Evolutionary conservation across 2,329 filamentous ascomycete species (phyloP), one percentile per base, ranked within the genome.

Genomic region (Pseudogymnoascus verrucosus): DNA sequence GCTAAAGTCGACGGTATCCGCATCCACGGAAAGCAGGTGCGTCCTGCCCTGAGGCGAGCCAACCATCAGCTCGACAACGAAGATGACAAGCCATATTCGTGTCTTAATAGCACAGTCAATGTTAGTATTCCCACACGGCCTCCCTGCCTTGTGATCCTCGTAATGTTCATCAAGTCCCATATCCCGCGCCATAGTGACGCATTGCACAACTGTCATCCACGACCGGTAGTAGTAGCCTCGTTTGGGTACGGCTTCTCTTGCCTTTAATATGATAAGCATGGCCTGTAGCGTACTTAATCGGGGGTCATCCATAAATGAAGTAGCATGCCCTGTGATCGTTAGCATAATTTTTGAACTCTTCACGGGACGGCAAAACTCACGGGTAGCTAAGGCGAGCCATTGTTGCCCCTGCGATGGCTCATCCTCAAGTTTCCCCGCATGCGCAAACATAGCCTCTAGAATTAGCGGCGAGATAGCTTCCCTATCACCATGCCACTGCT

Each of bases 181-280:
- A 72, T 97, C 93, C 71, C 96, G 95, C 26, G 87, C 91, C 91
- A 98, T 96, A 57, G 92, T 89, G 6, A 96, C 89, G 67, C 93
- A 91, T 65, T 93, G 91, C 62, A 96, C 93, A 19, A 96, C 86
- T 4, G 90, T 91, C 86, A 97, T 96, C 93, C 95, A 98, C 0
- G 95, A 98, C 39, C 93, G 88, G 76, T 95, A 98, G 75, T 95
- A 98, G 73, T 98, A 98, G 1, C 95, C 95, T 65, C 91, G 87
- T 73, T 96, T 96, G 0, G 93, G 93, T 7, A 89, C 87, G n/a
- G 90, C 89, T 75, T 98, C 93, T 67, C 92, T 85, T 1, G 93
- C 95, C 75, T 98, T 98, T 47, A 97, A 78, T 16, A 97, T 82
- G 51, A 98, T 87, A 51, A 97, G 78, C 66, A 96, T 80, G 2